Conservation (phyloP, 1,284 basidiomycete species). For the Ustilago nuda region DNA sequence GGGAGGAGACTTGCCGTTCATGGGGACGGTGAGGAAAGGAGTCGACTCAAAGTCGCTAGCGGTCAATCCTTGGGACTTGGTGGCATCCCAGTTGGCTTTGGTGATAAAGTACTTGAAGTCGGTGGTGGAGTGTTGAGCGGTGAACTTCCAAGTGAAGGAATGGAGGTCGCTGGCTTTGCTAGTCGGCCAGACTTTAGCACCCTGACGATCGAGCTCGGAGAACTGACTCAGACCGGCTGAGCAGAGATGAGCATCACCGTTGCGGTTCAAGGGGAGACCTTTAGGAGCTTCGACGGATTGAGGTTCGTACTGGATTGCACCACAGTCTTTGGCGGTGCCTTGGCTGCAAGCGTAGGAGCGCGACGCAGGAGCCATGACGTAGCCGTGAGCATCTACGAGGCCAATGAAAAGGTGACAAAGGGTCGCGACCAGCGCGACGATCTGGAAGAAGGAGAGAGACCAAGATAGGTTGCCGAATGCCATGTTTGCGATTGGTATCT, state of each 20-base stretch:
- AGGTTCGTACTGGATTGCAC: constrained; percentile 53
- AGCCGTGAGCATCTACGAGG: constrained; percentile 48
- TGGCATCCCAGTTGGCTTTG: constrained; percentile 34
- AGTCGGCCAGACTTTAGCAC: constrained; percentile 28
- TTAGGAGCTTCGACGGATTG: constrained; percentile 52
- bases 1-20: constrained; percentile 35
- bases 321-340: constrained; percentile 63
- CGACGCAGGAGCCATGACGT: constrained; percentile 71
- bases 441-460: constrained; percentile 23
- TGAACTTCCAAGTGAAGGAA: constrained; percentile 48
- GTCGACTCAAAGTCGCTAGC: constrained; percentile 34
- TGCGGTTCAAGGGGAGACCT: constrained; percentile 44
- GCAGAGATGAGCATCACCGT: constrained; percentile 38
- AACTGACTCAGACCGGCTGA: constrained; percentile 50
- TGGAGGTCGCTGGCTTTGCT: constrained; percentile 28
- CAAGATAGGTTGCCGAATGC: background rate
- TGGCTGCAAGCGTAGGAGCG: constrained; percentile 74
- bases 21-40: constrained; percentile 43
- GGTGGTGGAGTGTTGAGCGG: constrained; percentile 52
- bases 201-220: constrained; percentile 38
- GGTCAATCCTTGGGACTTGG: constrained; percentile 15
- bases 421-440: constrained; percentile 42
- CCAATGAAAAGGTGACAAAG: constrained; percentile 40
- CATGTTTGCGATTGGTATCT: constrained; percentile 5
- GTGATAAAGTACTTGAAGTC: constrained; percentile 55